These are phyloP conservation scores for Chalara sp. DNA, from an alignment of 2,329 filamentous ascomycete species.

Conservation along the genomic window DNA sequence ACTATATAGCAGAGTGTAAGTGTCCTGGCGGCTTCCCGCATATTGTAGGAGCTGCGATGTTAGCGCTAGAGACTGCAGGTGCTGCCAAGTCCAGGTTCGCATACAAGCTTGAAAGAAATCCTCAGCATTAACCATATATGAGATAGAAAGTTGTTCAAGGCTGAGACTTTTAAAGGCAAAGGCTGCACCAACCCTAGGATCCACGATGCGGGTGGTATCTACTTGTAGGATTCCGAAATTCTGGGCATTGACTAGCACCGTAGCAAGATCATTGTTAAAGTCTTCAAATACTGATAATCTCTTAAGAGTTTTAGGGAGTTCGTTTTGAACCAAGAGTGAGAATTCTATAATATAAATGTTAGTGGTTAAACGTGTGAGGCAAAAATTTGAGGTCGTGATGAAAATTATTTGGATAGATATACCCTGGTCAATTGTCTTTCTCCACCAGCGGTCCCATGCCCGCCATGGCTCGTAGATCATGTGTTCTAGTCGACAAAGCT, in stretches of 20 bases:
- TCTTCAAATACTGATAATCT: not conserved
- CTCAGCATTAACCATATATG: conserved; percentile 24
- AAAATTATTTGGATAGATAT: not conserved
- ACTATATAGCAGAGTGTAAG: conserved; percentile 19
- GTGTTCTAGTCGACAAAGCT: conserved; percentile 23
- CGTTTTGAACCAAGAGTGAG: not conserved
- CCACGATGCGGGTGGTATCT: not conserved
- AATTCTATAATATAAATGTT: not conserved
- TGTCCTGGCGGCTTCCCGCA: conserved; percentile 9
- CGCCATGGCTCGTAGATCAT: conserved; percentile 29
- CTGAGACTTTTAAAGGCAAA: conserved; percentile 23
- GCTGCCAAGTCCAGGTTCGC: conserved; percentile 22
- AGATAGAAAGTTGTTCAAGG: conserved; percentile 24
- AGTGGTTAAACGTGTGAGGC: not conserved
- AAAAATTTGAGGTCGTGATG: not conserved
- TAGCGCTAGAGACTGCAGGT: conserved; percentile 27
- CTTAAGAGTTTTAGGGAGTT: not conserved
- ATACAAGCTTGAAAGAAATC: conserved; percentile 23
- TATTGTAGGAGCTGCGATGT: conserved; percentile 25
- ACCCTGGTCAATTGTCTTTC: not conserved
- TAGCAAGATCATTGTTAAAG: not conserved
- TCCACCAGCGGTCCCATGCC: not conserved
- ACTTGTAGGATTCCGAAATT: not conserved
- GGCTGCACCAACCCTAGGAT: conserved; percentile 7
- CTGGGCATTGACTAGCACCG: not conserved